Evolutionary conservation across 176 grass and related monocot species (phyloP), one percentile per base, ranked within the genome.

Genomic region (Cocos nucifera): DNA sequence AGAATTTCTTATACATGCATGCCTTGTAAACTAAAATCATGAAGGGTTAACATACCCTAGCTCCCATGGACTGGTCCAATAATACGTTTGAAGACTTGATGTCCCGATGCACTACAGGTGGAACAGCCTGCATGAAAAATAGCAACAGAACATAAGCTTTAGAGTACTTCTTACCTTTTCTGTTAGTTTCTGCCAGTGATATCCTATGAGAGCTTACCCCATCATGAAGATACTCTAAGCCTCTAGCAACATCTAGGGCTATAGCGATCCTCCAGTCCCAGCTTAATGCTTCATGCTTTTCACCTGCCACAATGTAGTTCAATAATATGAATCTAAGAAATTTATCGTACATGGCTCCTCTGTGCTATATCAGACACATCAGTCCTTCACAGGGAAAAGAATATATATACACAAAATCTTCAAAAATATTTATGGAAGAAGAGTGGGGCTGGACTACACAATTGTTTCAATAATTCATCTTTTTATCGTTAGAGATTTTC

Each of bases 61-160:
- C 91, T 75, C 65, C 77, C 91, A 96, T 96, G 19, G 83, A 87
- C 27, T 64, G 72, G 59, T 96, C 91, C 69, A 96, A 72, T 78
- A 96, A 82, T 77, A 96, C 90, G 44, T 96, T 96, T 1, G 80
- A 80, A 65, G 86, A 90, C 79, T 96, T 96, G 66, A 96, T 85
- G 69, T 96, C 91, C 25, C 83, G 77, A 58, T 96, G 91, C 69
- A 90, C 69, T 57, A 96, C 91, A 24, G 91, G 75, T 74, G 91
- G 91, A 80, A 87, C 83, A 82, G 80, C 91, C 89, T 94, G 81
- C 72, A 69, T 62, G 35, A 44, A 63, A 82, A 26, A 69, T 62
- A 76, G 0, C 16, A 73, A 66, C 62, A 63, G 53, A 86, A 2
- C 23, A 74, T 53, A 50, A 56, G 53, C 60, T 26, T 62, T 48